Conservation (phyloP, 192 early-diverging fungal species). For the Backusella macrospora region DNA sequence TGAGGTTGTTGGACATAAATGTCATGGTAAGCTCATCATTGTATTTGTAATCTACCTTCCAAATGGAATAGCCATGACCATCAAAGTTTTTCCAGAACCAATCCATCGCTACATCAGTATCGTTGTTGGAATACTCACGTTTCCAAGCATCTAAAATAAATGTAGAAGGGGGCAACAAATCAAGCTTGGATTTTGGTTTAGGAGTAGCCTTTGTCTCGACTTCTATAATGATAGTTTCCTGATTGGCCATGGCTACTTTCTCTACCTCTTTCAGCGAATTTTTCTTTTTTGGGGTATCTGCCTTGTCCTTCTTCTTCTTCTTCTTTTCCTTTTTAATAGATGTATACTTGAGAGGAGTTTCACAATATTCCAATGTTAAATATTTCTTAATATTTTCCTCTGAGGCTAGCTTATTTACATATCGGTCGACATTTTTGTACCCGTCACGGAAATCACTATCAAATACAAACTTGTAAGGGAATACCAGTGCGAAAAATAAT, state of each 20-base stretch:
- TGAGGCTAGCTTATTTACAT: constrained; percentile 25
- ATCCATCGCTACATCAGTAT: constrained; percentile 83
- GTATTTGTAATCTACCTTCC: constrained; percentile 94
- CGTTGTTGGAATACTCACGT: constrained; percentile 97
- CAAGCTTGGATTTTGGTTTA: constrained; percentile 90
- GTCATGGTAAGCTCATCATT: constrained; percentile 86
- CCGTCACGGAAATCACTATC: constrained; percentile 77
- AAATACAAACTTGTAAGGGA: constrained; percentile 57
- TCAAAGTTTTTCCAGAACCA: constrained; percentile 96
- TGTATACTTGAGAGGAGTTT: not conserved
- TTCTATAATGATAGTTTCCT: constrained; percentile 42
- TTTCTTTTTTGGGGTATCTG: not conserved
- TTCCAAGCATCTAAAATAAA: constrained; percentile 94
- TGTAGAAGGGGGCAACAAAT: constrained; percentile 79
- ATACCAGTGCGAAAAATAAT: constrained; percentile 57
- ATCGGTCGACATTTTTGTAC: constrained; percentile 85
- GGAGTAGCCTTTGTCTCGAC: constrained; percentile 69
- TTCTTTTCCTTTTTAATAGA: not conserved
- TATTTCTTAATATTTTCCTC: not conserved
- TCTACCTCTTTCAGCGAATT: not conserved
- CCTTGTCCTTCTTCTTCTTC: not conserved
- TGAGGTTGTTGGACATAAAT: constrained; percentile 94
- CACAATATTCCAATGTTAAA: not conserved
- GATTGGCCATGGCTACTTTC: constrained; percentile 53
- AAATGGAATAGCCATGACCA: constrained; percentile 86